A percentile compares a stretch with the other conserved stretches of the same genome.
Evolutionary conservation across 176 grass and related monocot genomes (phyloP).

Genomic region (Lolium rigidum): DNA sequence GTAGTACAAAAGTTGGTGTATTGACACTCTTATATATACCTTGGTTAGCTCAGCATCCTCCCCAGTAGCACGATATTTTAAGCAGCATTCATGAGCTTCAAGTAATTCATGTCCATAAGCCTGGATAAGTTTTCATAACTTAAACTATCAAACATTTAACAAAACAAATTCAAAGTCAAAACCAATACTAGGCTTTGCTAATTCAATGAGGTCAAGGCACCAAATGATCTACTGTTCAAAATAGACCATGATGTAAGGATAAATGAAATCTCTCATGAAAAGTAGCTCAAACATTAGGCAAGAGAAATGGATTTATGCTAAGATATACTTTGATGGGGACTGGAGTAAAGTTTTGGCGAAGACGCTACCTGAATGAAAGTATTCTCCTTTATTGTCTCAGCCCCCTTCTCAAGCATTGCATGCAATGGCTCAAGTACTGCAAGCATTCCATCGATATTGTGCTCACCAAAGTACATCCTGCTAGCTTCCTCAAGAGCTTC

Average conservation of each 20-base stretch:
- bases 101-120: constrained; percentile 93
- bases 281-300: background rate
- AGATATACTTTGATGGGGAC: background rate
- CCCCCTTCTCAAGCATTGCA: constrained; percentile 81
- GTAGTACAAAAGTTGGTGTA: background rate
- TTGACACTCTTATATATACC: constrained; percentile 52
- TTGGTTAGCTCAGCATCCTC: constrained; percentile 97
- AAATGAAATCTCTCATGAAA: constrained; percentile 36
- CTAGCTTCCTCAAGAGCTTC: constrained; percentile 98
- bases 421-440: constrained; percentile 88
- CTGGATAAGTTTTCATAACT: constrained; percentile 44
- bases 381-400: constrained; percentile 85
- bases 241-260: constrained; percentile 34
- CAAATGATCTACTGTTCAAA: constrained; percentile 37
- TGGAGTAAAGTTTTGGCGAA: constrained; percentile 29
- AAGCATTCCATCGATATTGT: constrained; percentile 97
- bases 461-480: constrained; percentile 98
- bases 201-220: constrained; percentile 36
- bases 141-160: constrained; percentile 16
- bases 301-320: constrained; percentile 22
- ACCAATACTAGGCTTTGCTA: constrained; percentile 6
- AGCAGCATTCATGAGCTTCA: constrained; percentile 92
- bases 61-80: constrained; percentile 78
- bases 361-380: constrained; percentile 87
- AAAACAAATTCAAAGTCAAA: background rate